Evolutionary conservation across 768 basidiomycete genomes (phyloP).

Genomic region (Clavulina sp.): DNA sequence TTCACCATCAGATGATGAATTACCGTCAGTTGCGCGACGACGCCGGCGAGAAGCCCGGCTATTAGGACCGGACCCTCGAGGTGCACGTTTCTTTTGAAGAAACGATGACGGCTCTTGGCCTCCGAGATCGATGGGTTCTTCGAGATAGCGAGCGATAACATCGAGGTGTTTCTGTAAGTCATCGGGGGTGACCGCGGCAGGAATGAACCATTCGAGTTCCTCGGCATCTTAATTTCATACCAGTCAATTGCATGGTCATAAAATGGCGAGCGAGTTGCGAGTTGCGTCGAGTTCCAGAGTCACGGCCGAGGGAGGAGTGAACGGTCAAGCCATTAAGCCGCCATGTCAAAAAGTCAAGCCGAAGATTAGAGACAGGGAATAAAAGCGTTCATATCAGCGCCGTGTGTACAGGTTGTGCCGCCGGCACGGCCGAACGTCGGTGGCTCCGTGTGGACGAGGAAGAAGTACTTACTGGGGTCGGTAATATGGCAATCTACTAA

Average conservation of each 20-base stretch:
- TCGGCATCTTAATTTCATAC: conserved; percentile 32
- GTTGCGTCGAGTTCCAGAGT: no score
- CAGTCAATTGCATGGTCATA: neutral
- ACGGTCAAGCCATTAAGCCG: no score
- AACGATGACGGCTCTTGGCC: conserved; percentile 61
- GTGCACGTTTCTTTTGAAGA: conserved; percentile 42
- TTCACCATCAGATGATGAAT: conserved; percentile 24
- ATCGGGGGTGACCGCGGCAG: conserved; percentile 45
- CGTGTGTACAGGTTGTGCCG: no score
- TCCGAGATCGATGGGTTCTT: conserved; percentile 60
- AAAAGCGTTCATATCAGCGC: no score
- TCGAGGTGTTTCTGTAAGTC: conserved; percentile 50
- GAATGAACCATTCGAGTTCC: conserved; percentile 74
- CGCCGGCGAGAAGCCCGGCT: conserved; percentile 36
- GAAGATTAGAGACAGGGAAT: no score
- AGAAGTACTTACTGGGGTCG: neutral
- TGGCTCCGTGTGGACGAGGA: neutral
- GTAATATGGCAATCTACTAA: conserved; percentile 34
- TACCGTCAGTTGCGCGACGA: conserved; percentile 20
- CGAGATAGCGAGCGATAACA: conserved; percentile 72
- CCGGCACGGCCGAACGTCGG: no score
- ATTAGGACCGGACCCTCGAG: no score
- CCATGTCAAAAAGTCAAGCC: no score
- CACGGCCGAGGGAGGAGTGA: no score
- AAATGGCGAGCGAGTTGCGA: no score